These are phyloP conservation scores for Hericium alpestre DNA, from an alignment of 768 basidiomycete species.

Conservation along the genomic window DNA sequence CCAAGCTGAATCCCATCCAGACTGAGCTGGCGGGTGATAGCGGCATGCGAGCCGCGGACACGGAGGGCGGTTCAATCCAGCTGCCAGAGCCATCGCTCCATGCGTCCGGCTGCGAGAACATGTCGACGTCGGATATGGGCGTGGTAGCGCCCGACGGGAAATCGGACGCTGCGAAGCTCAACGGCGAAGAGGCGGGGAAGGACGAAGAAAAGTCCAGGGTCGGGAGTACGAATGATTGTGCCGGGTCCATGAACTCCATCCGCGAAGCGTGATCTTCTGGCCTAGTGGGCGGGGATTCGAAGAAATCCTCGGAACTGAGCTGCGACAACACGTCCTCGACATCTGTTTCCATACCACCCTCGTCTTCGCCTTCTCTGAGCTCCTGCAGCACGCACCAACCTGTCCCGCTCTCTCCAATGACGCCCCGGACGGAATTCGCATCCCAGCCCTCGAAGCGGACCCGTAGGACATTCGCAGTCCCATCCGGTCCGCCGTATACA, in stretches of 20 bases:
- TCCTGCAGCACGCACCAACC: slow-evolving; percentile 75
- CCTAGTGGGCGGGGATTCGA: neutral
- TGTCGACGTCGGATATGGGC: slow-evolving; percentile 3
- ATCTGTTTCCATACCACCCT: neutral
- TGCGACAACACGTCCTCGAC: slow-evolving; percentile 17
- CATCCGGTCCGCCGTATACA: slow-evolving; percentile 50
- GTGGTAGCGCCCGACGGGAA: slow-evolving; percentile 1
- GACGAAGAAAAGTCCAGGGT: slow-evolving; percentile 62
- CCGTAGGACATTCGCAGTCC: slow-evolving; percentile 49
- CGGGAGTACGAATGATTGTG: slow-evolving; percentile 65
- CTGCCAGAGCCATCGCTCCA: slow-evolving; percentile 9
- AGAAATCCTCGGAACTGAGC: slow-evolving; percentile 2
- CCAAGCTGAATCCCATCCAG: slow-evolving; percentile 32
- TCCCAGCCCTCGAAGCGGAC: slow-evolving; percentile 72
- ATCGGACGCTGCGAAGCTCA: slow-evolving; percentile 10
- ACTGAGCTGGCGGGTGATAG: slow-evolving; percentile 12
- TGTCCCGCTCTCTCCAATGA: slow-evolving; percentile 61
- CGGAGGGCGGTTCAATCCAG: slow-evolving; percentile 7
- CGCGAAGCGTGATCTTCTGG: slow-evolving; percentile 2
- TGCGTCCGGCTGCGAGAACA: neutral
- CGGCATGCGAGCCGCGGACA: neutral
- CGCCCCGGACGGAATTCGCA: slow-evolving; percentile 46
- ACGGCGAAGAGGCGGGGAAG: slow-evolving; percentile 20
- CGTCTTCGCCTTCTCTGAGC: slow-evolving; percentile 17
- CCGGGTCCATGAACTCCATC: slow-evolving; percentile 33